A percentile compares a stretch with the other conserved stretches of the same genome.
These are phyloP conservation scores for Diaporthe nobilis DNA, from an alignment of 2,329 filamentous ascomycete species.

Conservation along the genomic window DNA sequence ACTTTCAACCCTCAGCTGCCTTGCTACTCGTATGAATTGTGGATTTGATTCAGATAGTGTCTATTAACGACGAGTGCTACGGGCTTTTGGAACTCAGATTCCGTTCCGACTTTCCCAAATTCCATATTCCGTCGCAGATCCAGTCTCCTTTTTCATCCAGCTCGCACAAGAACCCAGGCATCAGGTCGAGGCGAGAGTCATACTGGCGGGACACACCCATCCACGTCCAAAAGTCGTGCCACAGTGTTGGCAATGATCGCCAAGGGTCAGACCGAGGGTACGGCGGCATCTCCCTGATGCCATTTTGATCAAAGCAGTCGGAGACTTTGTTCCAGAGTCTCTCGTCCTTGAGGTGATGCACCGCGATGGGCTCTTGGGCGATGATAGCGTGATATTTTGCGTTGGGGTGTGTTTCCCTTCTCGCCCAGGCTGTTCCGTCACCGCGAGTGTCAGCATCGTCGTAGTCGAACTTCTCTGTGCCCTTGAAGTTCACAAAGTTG, in stretches of 20 bases:
- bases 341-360: neutral
- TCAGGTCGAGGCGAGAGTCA: neutral
- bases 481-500: neutral
- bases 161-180: neutral
- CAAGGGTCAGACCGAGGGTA: neutral
- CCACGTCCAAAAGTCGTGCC: constrained; percentile 2
- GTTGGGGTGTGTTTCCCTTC: neutral
- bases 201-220: neutral
- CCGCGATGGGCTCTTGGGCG: neutral
- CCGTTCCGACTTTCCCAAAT: neutral
- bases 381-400: neutral
- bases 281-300: neutral
- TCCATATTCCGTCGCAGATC: neutral
- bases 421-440: neutral
- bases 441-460: neutral
- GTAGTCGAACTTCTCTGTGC: constrained; percentile 2
- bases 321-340: neutral
- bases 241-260: neutral
- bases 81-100: neutral
- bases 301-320: neutral
- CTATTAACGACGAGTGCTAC: neutral
- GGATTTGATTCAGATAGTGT: neutral
- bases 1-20: too few relatives aligned
- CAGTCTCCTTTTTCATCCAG: neutral
- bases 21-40: too few relatives aligned